Evolutionary conservation across 208 protist genomes (phyloP).

Genomic region (Entamoeba dispar): DNA sequence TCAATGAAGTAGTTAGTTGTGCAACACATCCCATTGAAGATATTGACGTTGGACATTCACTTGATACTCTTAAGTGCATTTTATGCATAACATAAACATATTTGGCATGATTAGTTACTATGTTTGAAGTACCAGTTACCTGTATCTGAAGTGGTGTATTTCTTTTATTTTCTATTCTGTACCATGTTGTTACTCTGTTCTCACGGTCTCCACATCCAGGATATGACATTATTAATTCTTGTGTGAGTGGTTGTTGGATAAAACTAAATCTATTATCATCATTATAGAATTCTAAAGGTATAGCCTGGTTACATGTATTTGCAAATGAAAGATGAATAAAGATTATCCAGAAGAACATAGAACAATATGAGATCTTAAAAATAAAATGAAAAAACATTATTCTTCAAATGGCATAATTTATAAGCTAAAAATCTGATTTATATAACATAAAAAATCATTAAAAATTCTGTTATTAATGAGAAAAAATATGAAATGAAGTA

Average conservation of each 20-base stretch:
- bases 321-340: background rate
- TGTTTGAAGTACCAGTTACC: background rate
- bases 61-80: background rate
- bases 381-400: too few relatives aligned
- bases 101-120: background rate
- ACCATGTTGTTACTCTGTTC: background rate
- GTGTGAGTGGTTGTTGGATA: background rate
- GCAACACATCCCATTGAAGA: background rate
- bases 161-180: background rate
- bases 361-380: too few relatives aligned
- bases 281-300: background rate
- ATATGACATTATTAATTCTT: background rate
- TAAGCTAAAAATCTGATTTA: too few relatives aligned
- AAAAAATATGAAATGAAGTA: too few relatives aligned
- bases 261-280: background rate
- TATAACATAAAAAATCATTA: too few relatives aligned
- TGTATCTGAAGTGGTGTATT: background rate
- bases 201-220: background rate
- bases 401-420: too few relatives aligned
- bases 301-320: background rate
- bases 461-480: too few relatives aligned
- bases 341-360: too few relatives aligned
- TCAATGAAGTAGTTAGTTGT: background rate
- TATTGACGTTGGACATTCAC: background rate
- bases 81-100: background rate